Conservation (phyloP, 2,329 filamentous ascomycete species). For the Aureobasidium sp. region DNA sequence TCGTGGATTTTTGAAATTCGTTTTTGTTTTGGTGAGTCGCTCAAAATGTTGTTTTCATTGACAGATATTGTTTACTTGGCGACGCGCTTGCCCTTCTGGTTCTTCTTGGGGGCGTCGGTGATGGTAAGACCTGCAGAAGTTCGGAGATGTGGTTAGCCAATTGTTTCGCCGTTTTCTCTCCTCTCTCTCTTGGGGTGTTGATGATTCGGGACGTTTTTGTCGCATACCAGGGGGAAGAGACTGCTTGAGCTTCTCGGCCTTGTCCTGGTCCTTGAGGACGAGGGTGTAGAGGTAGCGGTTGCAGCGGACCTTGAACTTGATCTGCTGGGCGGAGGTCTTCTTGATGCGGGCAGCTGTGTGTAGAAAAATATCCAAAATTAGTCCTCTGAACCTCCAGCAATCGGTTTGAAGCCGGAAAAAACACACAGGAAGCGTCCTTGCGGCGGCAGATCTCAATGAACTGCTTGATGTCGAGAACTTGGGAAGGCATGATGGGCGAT, state of each 20-base stretch:
- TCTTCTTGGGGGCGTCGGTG: slow-evolving; percentile 55
- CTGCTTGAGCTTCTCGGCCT: slow-evolving; percentile 99
- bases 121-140: slow-evolving; percentile 42
- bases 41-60: not conserved
- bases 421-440: slow-evolving; percentile 98
- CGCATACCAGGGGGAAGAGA: slow-evolving; percentile 87
- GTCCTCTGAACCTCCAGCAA: too few relatives aligned
- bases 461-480: slow-evolving; percentile 98
- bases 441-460: slow-evolving; percentile 99
- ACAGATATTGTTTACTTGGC: slow-evolving; percentile 22
- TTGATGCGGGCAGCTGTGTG: slow-evolving; percentile 48
- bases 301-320: slow-evolving; percentile 99
- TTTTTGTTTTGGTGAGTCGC: not conserved
- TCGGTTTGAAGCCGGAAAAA: not conserved
- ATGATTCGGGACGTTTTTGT: not conserved
- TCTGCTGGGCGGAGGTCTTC: slow-evolving; percentile 86
- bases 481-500: slow-evolving; percentile 83
- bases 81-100: slow-evolving; percentile 47
- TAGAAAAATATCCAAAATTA: not conserved
- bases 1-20: slow-evolving; percentile 3
- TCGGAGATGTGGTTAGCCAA: not conserved
- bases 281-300: slow-evolving; percentile 93
- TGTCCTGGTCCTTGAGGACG: slow-evolving; percentile 95
- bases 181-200: too few relatives aligned
- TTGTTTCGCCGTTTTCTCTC: not conserved